Base-by-base conservation (phyloP, 2,329 filamentous ascomycete genomes). In the Cephalotrichum gorgonifer region DNA sequence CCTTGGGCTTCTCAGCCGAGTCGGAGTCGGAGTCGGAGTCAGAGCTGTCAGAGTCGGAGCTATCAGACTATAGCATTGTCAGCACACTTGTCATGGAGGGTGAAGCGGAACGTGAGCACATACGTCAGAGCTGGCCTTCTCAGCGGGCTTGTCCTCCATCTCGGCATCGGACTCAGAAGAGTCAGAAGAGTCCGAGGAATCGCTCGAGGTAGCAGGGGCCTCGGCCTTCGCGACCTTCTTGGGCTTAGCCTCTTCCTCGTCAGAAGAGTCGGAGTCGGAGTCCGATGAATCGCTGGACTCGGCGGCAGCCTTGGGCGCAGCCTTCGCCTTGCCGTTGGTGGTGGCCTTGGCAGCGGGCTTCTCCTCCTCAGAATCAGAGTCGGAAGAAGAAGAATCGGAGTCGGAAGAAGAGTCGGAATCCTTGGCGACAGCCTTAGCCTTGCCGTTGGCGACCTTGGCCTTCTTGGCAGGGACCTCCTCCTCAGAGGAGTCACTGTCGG, bases 341-440 rank as follows among this genome's bases (percentile, higher is more conserved):
- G 41, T 30, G 20, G 51, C 42, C 43, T 43, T 33, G n/a, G 31
- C 23, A 23, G 30, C 17, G 45, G 28, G 50, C 52, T 25, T 52
- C 35, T 47, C 63, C 54, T 67, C 63, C 15, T 64, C 61, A 45
- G 69, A 64, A 43, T 69, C 66, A 20, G 63, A 62, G 47, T 69
- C 66, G 25, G 67, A 65, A 54, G 65, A 64, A 44, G 57, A 59
- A 41, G 59, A 62, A 47, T 62, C 63, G 38, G 64, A 64, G 47
- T 64, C 62, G 45, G 62, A 61, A 44, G 60, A 60, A 44, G 60
- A 63, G 31, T 63, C 26, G 59, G 60, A 43, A 62, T 56, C 53
- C 48, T 58, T 57, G 20, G 50, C 51, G 39, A 51, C 49, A 28
- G 52, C 54, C 54, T 58, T 55, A 27, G 46, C 46, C 59, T 64